phyloP scores from a whole-genome alignment of 2,329 filamentous ascomycete genomes.

The Thielaviopsis euricoi region DNA sequence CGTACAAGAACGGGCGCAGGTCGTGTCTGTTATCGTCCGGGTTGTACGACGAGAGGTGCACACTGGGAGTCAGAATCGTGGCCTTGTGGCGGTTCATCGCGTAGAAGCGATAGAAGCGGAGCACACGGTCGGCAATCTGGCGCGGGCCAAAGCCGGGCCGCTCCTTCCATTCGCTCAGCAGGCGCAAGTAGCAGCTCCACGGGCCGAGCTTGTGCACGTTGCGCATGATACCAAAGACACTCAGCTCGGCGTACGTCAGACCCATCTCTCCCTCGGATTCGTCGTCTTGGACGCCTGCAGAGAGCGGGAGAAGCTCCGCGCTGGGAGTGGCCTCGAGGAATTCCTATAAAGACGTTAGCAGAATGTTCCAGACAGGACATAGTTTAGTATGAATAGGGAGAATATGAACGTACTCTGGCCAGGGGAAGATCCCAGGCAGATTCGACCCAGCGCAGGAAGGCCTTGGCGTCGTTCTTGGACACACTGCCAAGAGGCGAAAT shows the following conservation, averaged over 20 bases:
- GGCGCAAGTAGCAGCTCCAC: conserved; percentile 23
- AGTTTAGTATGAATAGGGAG: too few species aligned
- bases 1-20: conserved; percentile 26
- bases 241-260: conserved; percentile 25
- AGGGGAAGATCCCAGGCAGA: conserved; percentile 43
- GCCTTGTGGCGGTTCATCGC: conserved; percentile 49
- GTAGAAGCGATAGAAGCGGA: conserved; percentile 31
- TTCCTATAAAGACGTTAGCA: conserved; percentile 17
- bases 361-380: neutral
- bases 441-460: conserved; percentile 43
- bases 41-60: conserved; percentile 27
- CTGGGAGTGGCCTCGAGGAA: conserved; percentile 44
- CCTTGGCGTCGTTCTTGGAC: conserved; percentile 46
- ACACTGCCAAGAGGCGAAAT: conserved; percentile 39
- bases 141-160: conserved; percentile 17
- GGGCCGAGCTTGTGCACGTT: conserved; percentile 27
- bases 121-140: conserved; percentile 27
- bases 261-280: conserved; percentile 26
- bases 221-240: conserved; percentile 22
- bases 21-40: conserved; percentile 25
- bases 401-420: conserved; percentile 23
- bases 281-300: conserved; percentile 24
- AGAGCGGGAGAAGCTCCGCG: conserved; percentile 31
- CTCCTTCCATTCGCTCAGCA: conserved; percentile 23
- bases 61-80: conserved; percentile 40